Percentiles rank a stretch among this genome's conserved stretches.
Conservation (phyloP, 1,284 basidiomycete species). For the Boletus nobilissimus region DNA sequence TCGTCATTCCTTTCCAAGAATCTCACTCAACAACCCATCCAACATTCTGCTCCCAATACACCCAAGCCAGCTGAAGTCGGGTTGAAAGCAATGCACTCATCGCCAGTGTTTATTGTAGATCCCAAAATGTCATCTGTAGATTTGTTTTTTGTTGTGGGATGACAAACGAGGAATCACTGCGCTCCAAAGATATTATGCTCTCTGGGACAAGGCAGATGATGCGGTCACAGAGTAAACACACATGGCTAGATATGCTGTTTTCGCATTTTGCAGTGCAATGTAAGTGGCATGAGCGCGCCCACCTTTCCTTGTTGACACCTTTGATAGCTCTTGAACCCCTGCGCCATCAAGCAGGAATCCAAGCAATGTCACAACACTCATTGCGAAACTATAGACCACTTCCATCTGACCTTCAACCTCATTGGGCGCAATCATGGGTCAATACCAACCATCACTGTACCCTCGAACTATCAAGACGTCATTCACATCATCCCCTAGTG, state of each 20-base stretch:
- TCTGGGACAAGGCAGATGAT: conserved; percentile 73
- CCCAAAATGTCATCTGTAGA: conserved; percentile 62
- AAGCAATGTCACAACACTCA: conserved; percentile 77
- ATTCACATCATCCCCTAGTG: conserved; percentile 52
- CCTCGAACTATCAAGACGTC: conserved; percentile 61
- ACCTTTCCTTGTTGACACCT: conserved; percentile 18
- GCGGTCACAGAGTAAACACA: conserved; percentile 71
- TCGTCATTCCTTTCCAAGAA: conserved; percentile 51
- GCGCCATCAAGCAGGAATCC: conserved; percentile 69
- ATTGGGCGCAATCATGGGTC: conserved; percentile 69
- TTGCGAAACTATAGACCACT: conserved; percentile 74
- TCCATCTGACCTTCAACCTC: conserved; percentile 70
- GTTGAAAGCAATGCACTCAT: conserved; percentile 48
- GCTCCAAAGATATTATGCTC: conserved; percentile 72
- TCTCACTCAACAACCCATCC: conserved; percentile 19
- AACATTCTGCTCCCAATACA: conserved; percentile 24
- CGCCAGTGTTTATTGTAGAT: conserved; percentile 64
- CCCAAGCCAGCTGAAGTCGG: conserved; percentile 41
- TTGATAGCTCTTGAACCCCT: conserved; percentile 76
- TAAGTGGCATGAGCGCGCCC: conserved; percentile 51
- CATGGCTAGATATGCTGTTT: conserved; percentile 78
- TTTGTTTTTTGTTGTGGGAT: conserved; percentile 61
- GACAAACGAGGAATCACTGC: conserved; percentile 70
- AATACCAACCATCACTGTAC: conserved; percentile 76
- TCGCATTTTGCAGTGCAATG: conserved; percentile 77